Base-by-base conservation (phyloP, 805 yeast genomes). In the Candida patagonica region DNA sequence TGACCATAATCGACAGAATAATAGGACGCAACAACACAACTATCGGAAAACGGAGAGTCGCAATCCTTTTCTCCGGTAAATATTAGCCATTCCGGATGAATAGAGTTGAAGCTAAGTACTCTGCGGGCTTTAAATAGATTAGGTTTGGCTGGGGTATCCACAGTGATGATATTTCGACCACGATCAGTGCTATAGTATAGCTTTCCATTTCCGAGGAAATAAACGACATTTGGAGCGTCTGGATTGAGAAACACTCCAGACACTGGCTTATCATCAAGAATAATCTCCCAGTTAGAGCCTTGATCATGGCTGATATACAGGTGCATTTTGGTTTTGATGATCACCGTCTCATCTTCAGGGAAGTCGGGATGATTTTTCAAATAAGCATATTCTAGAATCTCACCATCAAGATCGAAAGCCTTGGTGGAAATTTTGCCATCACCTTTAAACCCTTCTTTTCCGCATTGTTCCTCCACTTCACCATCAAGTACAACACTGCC, bases 231-330 rank as follows among this genome's bases (percentile, higher is more conserved):
- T 2, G 74, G 69, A 46, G 67, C 66, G 45, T 69, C 71, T 6
- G 75, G 74, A 45, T 92, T 87, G 31, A 74, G 73, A 30, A 65
- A 63, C n/a, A 80, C 66, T n/a, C 71, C 73, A 5, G 68, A 44
- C 37, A 81, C 65, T 12, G 64, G 65, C 13, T 73, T 67, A 5
- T 56, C 57, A 12, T 53, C 52, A 1, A 66, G 62, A 16, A 74
- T 57, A 36, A 53, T 55, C 20, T 57, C 58, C 61, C 82, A 74
- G 1, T 55, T 51, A 3, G 59, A 52, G 10, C 89, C 89, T 30
- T 82, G 82, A 55, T 86, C 78, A 50, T 72, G 79, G 0, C 96
- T 82, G 6, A 84, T 70, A 50, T 65, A 80, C 2, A 77, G 70
- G 4, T 64, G 62, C 34, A 71, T 66, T 9, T 67, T 63, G 20